phyloP scores from a whole-genome alignment of 2,329 filamentous ascomycete genomes.

The Penicillium sp. region DNA sequence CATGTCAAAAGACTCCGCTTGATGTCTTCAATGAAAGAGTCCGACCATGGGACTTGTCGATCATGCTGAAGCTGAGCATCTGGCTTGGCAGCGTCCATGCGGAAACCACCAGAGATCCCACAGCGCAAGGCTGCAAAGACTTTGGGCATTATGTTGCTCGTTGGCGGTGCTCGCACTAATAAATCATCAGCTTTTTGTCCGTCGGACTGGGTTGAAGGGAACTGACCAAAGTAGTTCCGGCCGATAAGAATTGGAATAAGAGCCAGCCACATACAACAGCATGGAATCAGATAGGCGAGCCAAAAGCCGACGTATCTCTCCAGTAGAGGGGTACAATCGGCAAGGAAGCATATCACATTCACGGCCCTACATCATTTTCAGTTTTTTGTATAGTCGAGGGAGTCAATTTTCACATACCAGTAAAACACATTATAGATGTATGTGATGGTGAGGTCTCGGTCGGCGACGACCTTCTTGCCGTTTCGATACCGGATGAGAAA shows the following conservation, averaged over 20 bases:
- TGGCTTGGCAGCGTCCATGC: conserved; percentile 8
- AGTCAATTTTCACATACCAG: conserved; percentile 29
- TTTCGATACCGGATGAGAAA: conserved; percentile 7
- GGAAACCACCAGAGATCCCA: conserved; percentile 1
- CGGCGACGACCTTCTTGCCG: conserved; percentile 35
- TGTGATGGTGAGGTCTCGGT: conserved; percentile 34
- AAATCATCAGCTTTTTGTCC: no score
- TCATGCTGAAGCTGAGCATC: conserved; percentile 5
- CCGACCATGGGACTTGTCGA: conserved; percentile 6
- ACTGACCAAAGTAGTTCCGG: neutral
- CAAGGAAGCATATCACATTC: conserved; percentile 14
- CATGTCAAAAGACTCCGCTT: conserved; percentile 3
- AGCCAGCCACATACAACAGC: conserved; percentile 12
- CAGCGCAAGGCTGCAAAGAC: neutral
- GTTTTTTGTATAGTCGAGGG: neutral
- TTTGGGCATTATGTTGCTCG: neutral
- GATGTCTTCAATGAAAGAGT: conserved; percentile 8
- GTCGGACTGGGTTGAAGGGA: no score
- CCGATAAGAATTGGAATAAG: conserved; percentile 1
- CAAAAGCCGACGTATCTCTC: conserved; percentile 21
- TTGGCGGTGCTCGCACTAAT: neutral
- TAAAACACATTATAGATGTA: conserved; percentile 43
- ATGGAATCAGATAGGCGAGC: conserved; percentile 17
- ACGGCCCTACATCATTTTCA: neutral
- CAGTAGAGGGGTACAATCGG: conserved; percentile 14